Evolutionary conservation across 169 alveolate genomes (phyloP), one percentile per base, ranked within the genome.

Genomic region (Eimeria acervulina): DNA sequence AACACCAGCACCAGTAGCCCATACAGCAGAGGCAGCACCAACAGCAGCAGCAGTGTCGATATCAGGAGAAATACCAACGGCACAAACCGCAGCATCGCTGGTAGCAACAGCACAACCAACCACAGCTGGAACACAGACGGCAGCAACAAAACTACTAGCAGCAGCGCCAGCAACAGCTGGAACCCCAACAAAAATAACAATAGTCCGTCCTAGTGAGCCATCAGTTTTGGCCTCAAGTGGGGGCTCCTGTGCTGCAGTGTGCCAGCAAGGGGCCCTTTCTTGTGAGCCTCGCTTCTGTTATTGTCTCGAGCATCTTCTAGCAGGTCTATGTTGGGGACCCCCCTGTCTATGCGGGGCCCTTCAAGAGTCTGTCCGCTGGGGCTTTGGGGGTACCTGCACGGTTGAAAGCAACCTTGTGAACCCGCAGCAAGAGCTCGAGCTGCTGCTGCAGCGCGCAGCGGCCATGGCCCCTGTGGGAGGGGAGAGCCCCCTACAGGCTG

Each of bases 361-460:
- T 21, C 94, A 59, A 44, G 83, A 59, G 40, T 38, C 83, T 19
- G 83, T 42, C 40, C 63, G 33, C 4, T 59, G 59, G 83, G 94
- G 94, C 19, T 33, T 36, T 83, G 94, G 94, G 66, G 40, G 61
- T 12, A 26, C 51, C 94, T 26, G 78, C 81, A 38, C 63, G 28
- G 83, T 21, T 17, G 94, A 87, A 33, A 42, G 66, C 31, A 66
- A 59, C 83, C 94, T 87, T 28, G 94, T 87, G 61, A 87, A 87
- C 61, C 94, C 94, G 83, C 94, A 87, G 63, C 94, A 87, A 12
- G 94, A 87, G 40, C 94, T 87, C 33, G 94, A 87, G 94, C 83
- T 87, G 28, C 61, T 87, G 94, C 83, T 87, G 81, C 94, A 87
- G 94, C 83, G 81, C 5, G 94, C 94, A 38, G 83, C 94, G 26